These are phyloP conservation scores for Alnus glutinosa DNA, from an alignment of 306 rosid genomes.

Conservation along the genomic window DNA sequence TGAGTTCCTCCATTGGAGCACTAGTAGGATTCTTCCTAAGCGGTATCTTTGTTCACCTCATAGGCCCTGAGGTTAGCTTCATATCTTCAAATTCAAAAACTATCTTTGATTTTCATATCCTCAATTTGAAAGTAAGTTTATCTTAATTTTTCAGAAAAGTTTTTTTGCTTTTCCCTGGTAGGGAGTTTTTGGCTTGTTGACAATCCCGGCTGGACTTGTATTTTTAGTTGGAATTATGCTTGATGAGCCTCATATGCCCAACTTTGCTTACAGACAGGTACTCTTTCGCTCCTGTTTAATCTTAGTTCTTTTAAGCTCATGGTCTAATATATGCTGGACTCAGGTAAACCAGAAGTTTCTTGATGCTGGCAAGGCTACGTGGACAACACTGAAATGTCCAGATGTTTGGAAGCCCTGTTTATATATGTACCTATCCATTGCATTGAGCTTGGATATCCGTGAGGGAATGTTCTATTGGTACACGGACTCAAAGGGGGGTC, in stretches of 20 bases:
- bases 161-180: conserved; percentile 35
- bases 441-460: conserved; percentile 72
- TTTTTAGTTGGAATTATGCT: conserved; percentile 64
- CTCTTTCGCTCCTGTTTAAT: conserved; percentile 10
- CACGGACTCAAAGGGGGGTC: conserved; percentile 82
- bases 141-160: background rate
- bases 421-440: conserved; percentile 79
- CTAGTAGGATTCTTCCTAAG: conserved; percentile 83
- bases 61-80: conserved; percentile 81
- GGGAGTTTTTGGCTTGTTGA: conserved; percentile 87
- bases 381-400: conserved; percentile 74
- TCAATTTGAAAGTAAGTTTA: background rate
- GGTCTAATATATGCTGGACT: conserved; percentile 33
- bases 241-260: conserved; percentile 59
- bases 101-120: conserved; percentile 14
- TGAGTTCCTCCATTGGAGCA: conserved; percentile 79
- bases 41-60: conserved; percentile 81
- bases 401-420: conserved; percentile 87
- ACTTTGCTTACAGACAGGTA: conserved; percentile 74
- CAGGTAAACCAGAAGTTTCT: conserved; percentile 77
- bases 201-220: conserved; percentile 83
- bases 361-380: conserved; percentile 75
- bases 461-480: conserved; percentile 98
- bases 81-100: background rate
- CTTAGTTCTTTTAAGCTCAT: conserved; percentile 6